A percentile compares a stretch with the other conserved stretches of the same genome.
Conservation (phyloP, 2,329 filamentous ascomycete genomes). For the Colletotrichum sidae region DNA sequence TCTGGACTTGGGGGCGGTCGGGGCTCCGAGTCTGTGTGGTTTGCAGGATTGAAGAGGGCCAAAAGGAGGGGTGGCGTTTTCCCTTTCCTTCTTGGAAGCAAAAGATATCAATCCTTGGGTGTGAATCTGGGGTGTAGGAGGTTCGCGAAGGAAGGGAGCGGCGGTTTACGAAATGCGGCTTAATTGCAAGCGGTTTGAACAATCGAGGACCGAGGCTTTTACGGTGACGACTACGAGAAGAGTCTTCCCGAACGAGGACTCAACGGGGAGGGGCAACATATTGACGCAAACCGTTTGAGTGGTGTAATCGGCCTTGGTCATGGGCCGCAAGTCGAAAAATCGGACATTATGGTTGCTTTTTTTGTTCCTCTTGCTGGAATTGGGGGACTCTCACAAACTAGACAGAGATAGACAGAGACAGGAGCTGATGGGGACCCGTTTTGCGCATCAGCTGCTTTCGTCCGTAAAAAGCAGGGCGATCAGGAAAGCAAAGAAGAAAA, state of each 20-base stretch:
- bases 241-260: background rate
- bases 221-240: background rate
- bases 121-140: no score
- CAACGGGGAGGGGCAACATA: background rate
- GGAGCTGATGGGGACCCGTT: conserved; percentile 7
- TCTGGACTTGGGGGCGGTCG: conserved; percentile 10
- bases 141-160: conserved; percentile 19
- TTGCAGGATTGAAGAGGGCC: conserved; percentile 20
- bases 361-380: conserved; percentile 2
- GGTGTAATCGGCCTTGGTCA: conserved; percentile 6
- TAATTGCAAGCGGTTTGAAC: conserved; percentile 3
- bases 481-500: background rate
- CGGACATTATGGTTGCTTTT: conserved; percentile 23
- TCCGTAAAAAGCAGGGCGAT: background rate
- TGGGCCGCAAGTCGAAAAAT: conserved; percentile 25
- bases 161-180: conserved; percentile 1
- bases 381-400: background rate
- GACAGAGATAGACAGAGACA: conserved; percentile 3
- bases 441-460: conserved; percentile 6
- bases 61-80: conserved; percentile 11
- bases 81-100: no score
- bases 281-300: conserved; percentile 7
- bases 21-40: conserved; percentile 32
- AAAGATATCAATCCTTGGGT: background rate
- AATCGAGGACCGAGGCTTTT: conserved; percentile 9